Evolutionary conservation across 129 eudicot genomes (phyloP).

Genomic region (Mikania micrantha): DNA sequence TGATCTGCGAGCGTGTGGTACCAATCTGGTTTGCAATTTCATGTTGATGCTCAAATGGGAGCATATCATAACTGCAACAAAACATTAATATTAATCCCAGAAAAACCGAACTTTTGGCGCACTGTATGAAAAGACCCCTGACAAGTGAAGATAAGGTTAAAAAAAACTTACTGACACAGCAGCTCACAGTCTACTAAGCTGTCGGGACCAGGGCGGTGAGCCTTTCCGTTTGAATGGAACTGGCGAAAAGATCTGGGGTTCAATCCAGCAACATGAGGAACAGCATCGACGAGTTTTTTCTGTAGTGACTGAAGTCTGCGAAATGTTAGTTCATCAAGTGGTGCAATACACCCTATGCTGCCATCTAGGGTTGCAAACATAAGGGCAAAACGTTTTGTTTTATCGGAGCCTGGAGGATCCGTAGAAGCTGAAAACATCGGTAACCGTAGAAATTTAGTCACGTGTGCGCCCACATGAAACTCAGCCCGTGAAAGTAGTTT

Average conservation of each 20-base stretch:
- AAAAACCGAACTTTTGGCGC: too few species aligned
- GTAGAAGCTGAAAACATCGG: conserved; percentile 75
- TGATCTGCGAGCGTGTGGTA: conserved; percentile 80
- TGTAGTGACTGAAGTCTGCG: conserved; percentile 95
- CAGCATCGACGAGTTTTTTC: conserved; percentile 81
- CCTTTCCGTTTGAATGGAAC: conserved; percentile 83
- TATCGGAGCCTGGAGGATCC: conserved; percentile 53
- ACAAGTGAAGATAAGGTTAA: not conserved
- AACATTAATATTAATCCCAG: not conserved
- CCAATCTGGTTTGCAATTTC: conserved; percentile 96
- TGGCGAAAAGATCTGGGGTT: conserved; percentile 91
- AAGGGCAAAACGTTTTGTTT: conserved; percentile 82
- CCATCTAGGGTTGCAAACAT: conserved; percentile 92
- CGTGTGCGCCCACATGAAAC: conserved; percentile 91
- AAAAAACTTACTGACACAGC: conserved; percentile 67
- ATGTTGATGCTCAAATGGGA: conserved; percentile 79
- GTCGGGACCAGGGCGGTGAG: conserved; percentile 98
- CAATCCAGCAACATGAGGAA: conserved; percentile 94
- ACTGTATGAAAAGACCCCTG: too few species aligned
- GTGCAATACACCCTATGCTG: conserved; percentile 93
- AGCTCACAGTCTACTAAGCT: conserved; percentile 85
- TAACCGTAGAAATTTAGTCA: conserved; percentile 79
- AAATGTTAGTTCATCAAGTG: conserved; percentile 86
- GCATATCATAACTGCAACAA: conserved; percentile 79
- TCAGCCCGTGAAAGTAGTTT: conserved; percentile 93